phyloP scores from a whole-genome alignment of 1,139 yeast genomes.

The Taiozyma sp. region DNA sequence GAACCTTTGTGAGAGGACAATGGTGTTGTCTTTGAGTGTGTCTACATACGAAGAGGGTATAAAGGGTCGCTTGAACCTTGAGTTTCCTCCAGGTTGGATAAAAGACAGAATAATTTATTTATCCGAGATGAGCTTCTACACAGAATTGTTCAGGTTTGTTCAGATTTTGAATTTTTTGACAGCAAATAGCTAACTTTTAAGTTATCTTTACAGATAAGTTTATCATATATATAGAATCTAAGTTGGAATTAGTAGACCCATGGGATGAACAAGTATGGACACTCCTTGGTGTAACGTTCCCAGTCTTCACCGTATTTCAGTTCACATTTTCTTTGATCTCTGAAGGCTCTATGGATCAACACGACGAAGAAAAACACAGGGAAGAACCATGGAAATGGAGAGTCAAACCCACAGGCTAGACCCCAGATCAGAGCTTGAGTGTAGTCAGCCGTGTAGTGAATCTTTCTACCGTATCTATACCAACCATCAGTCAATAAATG shows the following conservation, averaged over 20 bases:
- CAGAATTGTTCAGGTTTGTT: no score
- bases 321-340: constrained; percentile 83
- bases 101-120: no score
- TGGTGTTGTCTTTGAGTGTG: no score
- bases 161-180: no score
- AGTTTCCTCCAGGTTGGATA: no score
- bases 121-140: no score
- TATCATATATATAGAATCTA: no score
- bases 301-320: constrained; percentile 92
- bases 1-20: no score
- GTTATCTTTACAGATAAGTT: neutral
- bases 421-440: constrained; percentile 90
- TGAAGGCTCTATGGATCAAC: constrained; percentile 78
- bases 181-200: neutral
- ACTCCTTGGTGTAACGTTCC: constrained; percentile 78
- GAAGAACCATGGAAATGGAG: constrained; percentile 95
- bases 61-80: no score
- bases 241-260: constrained; percentile 49
- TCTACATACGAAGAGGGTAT: no score
- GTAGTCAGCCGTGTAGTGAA: constrained; percentile 94
- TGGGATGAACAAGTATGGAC: constrained; percentile 93
- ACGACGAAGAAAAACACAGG: constrained; percentile 87
- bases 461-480: constrained; percentile 88
- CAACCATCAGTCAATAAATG: constrained; percentile 88
- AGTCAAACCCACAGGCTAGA: constrained; percentile 77